Conservation (phyloP, 2,329 filamentous ascomycete genomes). For the Chaetoscypha palmicola region DNA sequence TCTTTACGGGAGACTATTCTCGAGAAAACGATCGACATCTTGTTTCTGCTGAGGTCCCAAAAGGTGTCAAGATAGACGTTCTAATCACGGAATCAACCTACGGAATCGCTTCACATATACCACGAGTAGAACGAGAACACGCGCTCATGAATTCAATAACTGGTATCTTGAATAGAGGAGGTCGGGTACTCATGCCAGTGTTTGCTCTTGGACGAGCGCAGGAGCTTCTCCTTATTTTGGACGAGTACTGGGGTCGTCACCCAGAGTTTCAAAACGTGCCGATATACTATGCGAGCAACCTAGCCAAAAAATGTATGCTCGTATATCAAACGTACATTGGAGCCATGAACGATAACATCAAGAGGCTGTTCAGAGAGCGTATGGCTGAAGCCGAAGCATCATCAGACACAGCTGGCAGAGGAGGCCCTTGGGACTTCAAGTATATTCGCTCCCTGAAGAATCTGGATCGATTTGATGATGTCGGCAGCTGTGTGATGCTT, state of each 20-base stretch:
- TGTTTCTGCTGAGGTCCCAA: slow-evolving; percentile 85
- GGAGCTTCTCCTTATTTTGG: slow-evolving; percentile 86
- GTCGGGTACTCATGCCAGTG: slow-evolving; percentile 87
- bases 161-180: slow-evolving; percentile 80
- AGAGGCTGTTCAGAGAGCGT: slow-evolving; percentile 82
- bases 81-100: slow-evolving; percentile 98
- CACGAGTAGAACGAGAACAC: slow-evolving; percentile 82
- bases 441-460: slow-evolving; percentile 89
- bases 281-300: slow-evolving; percentile 95
- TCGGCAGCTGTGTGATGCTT: slow-evolving; percentile 93
- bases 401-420: slow-evolving; percentile 66
- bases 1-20: slow-evolving; percentile 97
- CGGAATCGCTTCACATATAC: slow-evolving; percentile 88
- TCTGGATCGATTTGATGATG: slow-evolving; percentile 90
- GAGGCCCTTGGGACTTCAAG: slow-evolving; percentile 93
- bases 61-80: slow-evolving; percentile 85
- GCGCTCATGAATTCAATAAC: slow-evolving; percentile 95
- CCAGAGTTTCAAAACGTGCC: slow-evolving; percentile 81
- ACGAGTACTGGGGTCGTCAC: slow-evolving; percentile 94
- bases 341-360: slow-evolving; percentile 99
- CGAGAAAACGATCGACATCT: slow-evolving; percentile 92
- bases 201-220: slow-evolving; percentile 92
- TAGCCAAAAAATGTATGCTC: slow-evolving; percentile 95
- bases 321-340: slow-evolving; percentile 98
- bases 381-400: slow-evolving; percentile 85